These are phyloP conservation scores for Colletotrichum gloeosporioides DNA, from an alignment of 2,329 filamentous ascomycete genomes.

Conservation along the genomic window DNA sequence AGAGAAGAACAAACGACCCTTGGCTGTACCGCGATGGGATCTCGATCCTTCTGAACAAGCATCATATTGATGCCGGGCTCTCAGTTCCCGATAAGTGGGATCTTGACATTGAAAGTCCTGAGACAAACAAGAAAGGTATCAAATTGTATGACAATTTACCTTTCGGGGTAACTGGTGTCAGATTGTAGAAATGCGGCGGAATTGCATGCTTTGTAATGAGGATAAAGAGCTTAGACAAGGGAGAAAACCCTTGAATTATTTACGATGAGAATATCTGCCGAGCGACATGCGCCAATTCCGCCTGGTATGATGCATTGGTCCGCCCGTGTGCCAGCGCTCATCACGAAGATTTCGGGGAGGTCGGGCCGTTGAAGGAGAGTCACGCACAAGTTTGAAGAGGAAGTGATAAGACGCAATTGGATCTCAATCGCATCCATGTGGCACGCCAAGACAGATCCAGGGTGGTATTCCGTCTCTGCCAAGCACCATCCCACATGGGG, in stretches of 20 bases:
- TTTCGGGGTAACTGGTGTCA: neutral
- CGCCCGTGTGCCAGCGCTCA: neutral
- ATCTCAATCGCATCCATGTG: neutral
- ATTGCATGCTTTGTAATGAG: neutral
- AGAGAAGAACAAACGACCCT: neutral
- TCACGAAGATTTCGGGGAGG: neutral
- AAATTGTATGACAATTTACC: neutral
- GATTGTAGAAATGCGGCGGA: neutral
- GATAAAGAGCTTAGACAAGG: neutral
- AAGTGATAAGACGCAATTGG: fast-evolving
- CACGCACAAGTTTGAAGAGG: neutral
- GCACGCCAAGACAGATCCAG: neutral
- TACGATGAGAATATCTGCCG: neutral
- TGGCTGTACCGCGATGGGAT: neutral
- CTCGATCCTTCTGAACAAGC: neutral
- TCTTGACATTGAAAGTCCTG: neutral
- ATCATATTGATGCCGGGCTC: neutral
- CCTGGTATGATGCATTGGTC: neutral
- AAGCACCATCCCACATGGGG: neutral
- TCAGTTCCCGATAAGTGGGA: neutral
- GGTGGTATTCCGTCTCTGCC: neutral
- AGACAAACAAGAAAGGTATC: neutral
- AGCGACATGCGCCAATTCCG: neutral
- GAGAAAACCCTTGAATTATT: neutral
- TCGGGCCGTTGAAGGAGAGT: neutral